Evolutionary conservation across 257 asterid genomes (phyloP), one percentile per base, ranked within the genome.

Genomic region (Nicotiana undulata): DNA sequence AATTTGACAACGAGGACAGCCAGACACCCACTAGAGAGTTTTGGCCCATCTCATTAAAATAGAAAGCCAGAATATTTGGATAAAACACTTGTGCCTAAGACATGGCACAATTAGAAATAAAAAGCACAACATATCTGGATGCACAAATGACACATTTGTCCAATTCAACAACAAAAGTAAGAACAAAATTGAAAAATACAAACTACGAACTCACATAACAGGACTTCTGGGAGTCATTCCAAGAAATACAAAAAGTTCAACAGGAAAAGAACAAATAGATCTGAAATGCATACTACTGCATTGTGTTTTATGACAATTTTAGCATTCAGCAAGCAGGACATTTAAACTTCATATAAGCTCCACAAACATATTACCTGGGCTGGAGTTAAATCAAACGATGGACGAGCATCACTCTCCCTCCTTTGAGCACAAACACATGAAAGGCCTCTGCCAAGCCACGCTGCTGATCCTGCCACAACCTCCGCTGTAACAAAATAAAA

Each of bases 351-450:
- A 46, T 72, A 46, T 72, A 20, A 44, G 20, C 77, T 70, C 58
- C 59, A 63, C 61, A 63, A 81, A 61, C 56, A 83, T 56, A 60
- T 67, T 89, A 92, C 99, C 97, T 94, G 97, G 29, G 89, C 79
- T 87, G 97, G 90, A 60, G 99, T 94, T 89, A 96, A 83, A 85
- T 96, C 98, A 87, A 96, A 91, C 49, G 98, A 96, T 79, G 92
- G 98, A 52, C 96, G 97, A 75, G 89, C 92, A 89, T 96, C 98
- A 79, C 96, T 88, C 83, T 94, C 99, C 81, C 97, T 89, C 86
- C 98, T 90, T 83, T 96, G 97, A 88, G 86, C 97, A 87, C 99
- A 94, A 79, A 96, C 99, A 82, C 99, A 96, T 10, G 99, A 93
- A 82, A 96, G 92, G 79, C 99, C 97, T 87, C 89, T 92, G 80